These are phyloP conservation scores for Lagenaria siceraria DNA, from an alignment of 306 rosid genomes.

Conservation along the genomic window DNA sequence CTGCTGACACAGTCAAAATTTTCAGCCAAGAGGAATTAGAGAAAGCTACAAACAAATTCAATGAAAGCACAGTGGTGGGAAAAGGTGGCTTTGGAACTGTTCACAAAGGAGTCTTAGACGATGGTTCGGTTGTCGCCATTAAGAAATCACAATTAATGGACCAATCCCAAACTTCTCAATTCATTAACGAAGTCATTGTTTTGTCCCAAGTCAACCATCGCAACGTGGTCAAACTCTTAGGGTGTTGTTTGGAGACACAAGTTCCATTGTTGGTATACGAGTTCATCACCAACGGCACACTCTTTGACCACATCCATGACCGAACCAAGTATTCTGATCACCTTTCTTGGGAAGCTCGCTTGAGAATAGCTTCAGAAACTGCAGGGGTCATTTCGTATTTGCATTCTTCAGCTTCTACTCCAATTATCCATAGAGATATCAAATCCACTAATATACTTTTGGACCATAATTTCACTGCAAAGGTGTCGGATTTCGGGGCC, in stretches of 20 bases:
- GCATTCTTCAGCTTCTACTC: constrained; percentile 21
- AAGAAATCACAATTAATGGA: constrained; percentile 26
- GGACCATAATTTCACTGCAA: constrained; percentile 16
- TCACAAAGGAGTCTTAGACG: constrained; percentile 13
- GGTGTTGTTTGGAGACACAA: constrained; percentile 34
- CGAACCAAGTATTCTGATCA: background rate
- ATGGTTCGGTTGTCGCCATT: constrained; percentile 13
- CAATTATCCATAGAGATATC: constrained; percentile 40
- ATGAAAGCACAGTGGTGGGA: constrained; percentile 16
- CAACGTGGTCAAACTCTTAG: constrained; percentile 33
- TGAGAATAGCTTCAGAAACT: constrained; percentile 26
- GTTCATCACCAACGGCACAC: constrained; percentile 29
- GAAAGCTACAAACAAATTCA: constrained; percentile 26
- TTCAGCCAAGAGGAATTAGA: constrained; percentile 14
- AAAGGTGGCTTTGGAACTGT: constrained; percentile 29
- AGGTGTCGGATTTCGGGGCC: constrained; percentile 36
- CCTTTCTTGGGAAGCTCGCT: constrained; percentile 17
- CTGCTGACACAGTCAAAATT: background rate
- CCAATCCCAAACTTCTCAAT: constrained; percentile 21
- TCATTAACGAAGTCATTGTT: constrained; percentile 32
- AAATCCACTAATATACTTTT: constrained; percentile 33
- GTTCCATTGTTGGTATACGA: constrained; percentile 39
- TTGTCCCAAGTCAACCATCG: constrained; percentile 37
- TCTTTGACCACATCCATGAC: constrained; percentile 16
- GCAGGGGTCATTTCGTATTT: constrained; percentile 32